Evolutionary conservation across 2,329 filamentous ascomycete genomes (phyloP).

Genomic region (Pseudocercospora vitis): DNA sequence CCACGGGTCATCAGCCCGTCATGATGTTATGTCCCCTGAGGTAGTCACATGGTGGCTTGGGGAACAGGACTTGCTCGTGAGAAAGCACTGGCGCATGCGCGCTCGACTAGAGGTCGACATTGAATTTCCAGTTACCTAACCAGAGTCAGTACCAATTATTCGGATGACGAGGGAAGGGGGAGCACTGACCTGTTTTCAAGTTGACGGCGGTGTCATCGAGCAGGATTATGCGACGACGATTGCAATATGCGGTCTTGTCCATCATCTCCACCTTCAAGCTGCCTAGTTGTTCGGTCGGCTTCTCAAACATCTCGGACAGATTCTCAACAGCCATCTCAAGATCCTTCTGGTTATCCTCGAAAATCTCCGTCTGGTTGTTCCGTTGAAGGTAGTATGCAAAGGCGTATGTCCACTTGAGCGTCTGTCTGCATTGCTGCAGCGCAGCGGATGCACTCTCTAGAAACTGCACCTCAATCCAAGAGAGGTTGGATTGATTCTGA

Average conservation of each 20-base stretch:
- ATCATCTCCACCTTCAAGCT: slow-evolving; percentile 94
- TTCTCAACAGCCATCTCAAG: slow-evolving; percentile 96
- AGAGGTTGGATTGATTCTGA: slow-evolving; percentile 90
- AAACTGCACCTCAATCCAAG: slow-evolving; percentile 99
- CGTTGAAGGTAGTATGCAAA: slow-evolving; percentile 97
- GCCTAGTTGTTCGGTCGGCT: slow-evolving; percentile 81
- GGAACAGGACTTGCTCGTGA: too few relatives aligned
- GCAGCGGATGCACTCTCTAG: slow-evolving; percentile 90
- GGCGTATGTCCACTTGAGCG: slow-evolving; percentile 98
- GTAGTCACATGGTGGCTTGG: neutral
- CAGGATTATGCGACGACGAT: slow-evolving; percentile 83
- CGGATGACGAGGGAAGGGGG: neutral
- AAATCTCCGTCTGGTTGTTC: slow-evolving; percentile 95
- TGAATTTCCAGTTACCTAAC: slow-evolving; percentile 40
- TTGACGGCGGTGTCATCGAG: slow-evolving; percentile 92
- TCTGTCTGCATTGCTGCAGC: slow-evolving; percentile 94
- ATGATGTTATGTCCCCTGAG: too few relatives aligned
- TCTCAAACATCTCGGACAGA: slow-evolving; percentile 98
- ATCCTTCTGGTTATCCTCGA: slow-evolving; percentile 98
- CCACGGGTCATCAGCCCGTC: neutral
- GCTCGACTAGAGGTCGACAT: slow-evolving; percentile 27
- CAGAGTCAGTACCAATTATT: slow-evolving; percentile 10
- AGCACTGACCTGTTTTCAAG: slow-evolving; percentile 74
- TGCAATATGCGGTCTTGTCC: slow-evolving; percentile 98
- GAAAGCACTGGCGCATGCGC: neutral